Conservation (phyloP, 306 rosid genomes). For the Citrullus amarus region DNA sequence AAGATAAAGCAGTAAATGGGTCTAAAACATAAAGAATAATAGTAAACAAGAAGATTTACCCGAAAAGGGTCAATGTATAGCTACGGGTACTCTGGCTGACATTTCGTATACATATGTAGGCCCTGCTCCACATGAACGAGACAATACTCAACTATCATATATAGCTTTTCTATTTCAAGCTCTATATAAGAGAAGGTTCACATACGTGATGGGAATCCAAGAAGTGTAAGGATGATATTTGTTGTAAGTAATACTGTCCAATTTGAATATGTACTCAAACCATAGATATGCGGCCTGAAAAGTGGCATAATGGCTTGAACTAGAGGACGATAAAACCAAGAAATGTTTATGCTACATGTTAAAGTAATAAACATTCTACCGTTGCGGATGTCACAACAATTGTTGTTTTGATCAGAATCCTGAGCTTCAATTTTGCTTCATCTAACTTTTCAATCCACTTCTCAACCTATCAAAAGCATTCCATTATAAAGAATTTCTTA, state of each 20-base stretch:
- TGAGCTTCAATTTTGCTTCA: slow-evolving; percentile 62
- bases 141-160: slow-evolving; percentile 5
- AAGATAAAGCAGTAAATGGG: slow-evolving; percentile 3
- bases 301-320: slow-evolving; percentile 8
- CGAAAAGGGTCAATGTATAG: slow-evolving; percentile 69
- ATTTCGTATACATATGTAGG: slow-evolving; percentile 76
- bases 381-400: slow-evolving; percentile 34
- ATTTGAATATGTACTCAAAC: slow-evolving; percentile 73
- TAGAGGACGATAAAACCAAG: neutral
- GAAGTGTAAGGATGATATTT: slow-evolving; percentile 95
- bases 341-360: neutral
- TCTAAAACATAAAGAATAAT: slow-evolving; percentile 1
- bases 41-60: slow-evolving; percentile 36
- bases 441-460: slow-evolving; percentile 96
- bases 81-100: slow-evolving; percentile 70
- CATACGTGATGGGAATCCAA: slow-evolving; percentile 97
- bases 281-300: slow-evolving; percentile 71
- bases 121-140: slow-evolving; percentile 37
- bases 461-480: slow-evolving; percentile 46
- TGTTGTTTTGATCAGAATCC: slow-evolving; percentile 65
- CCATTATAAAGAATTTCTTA: neutral
- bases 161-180: neutral
- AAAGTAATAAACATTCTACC: slow-evolving; percentile 27
- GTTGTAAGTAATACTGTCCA: slow-evolving; percentile 75
- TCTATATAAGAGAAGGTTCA: slow-evolving; percentile 12